Conservation (phyloP, 1,284 basidiomycete species). For the Sanghuangporus sanghuang region DNA sequence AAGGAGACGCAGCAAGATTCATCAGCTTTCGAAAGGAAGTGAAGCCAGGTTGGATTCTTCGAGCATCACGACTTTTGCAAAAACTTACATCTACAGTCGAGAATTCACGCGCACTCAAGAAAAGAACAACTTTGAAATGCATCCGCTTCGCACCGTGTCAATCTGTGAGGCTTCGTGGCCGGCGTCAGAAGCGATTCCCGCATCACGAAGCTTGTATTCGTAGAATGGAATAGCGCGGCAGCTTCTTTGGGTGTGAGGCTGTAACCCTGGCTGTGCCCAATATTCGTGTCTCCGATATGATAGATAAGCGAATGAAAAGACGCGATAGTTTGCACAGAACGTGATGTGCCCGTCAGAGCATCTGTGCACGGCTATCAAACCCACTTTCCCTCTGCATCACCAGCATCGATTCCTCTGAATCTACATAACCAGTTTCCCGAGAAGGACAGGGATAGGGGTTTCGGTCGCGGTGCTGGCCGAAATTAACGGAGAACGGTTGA, state of each 20-base stretch:
- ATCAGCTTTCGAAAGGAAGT: neutral
- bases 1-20: neutral
- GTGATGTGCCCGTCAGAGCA: neutral
- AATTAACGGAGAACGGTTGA: neutral
- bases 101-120: neutral
- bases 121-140: neutral
- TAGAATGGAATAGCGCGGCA: conserved; percentile 9
- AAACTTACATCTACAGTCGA: neutral
- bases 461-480: neutral
- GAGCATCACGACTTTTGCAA: neutral
- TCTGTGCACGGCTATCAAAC: conserved; percentile 4
- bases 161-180: neutral
- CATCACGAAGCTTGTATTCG: conserved; percentile 12
- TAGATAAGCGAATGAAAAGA: conserved; percentile 1
- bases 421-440: neutral
- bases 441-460: neutral
- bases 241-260: neutral
- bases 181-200: neutral
- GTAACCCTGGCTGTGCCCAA: neutral
- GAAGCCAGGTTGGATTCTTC: neutral
- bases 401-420: neutral
- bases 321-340: neutral
- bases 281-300: too few relatives aligned
- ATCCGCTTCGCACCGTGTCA: neutral
- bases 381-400: neutral